phyloP scores from a whole-genome alignment of 495 filamentous ascomycete genomes.

The Opeltia flavorubescens region DNA sequence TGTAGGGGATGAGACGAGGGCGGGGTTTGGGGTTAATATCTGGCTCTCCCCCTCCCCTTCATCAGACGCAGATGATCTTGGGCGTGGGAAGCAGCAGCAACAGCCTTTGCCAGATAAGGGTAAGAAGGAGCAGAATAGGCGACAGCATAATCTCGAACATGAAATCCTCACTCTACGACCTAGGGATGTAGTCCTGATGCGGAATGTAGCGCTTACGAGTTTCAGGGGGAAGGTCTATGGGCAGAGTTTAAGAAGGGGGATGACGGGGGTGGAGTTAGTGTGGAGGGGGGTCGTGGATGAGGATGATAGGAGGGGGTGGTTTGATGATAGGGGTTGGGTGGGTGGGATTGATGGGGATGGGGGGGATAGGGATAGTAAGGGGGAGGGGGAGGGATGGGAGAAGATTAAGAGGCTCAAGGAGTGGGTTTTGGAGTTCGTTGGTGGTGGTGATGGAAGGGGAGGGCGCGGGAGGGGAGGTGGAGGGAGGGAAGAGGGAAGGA shows the following conservation, averaged over 20 bases:
- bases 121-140: too few species aligned
- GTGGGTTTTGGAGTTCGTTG: slow-evolving; percentile 66
- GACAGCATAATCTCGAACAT: too few species aligned
- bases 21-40: slow-evolving; percentile 70
- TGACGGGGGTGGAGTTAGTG: slow-evolving; percentile 59
- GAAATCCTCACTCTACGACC: too few species aligned
- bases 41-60: slow-evolving; percentile 41
- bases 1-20: slow-evolving; percentile 74
- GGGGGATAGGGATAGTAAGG: slow-evolving; percentile 14
- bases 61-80: slow-evolving; percentile 24
- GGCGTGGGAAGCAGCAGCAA: too few species aligned
- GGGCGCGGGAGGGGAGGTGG: neutral
- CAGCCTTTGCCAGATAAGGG: too few species aligned
- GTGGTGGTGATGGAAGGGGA: slow-evolving; percentile 20
- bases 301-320: slow-evolving; percentile 27
- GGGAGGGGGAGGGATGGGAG: slow-evolving; percentile 34
- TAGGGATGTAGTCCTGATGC: slow-evolving; percentile 61
- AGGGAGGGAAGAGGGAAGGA: neutral
- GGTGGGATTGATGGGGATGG: slow-evolving; percentile 14
- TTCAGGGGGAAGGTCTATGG: slow-evolving; percentile 68
- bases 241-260: slow-evolving; percentile 51
- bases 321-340: slow-evolving; percentile 15
- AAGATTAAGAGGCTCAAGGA: slow-evolving; percentile 56
- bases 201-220: slow-evolving; percentile 59
- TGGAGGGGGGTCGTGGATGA: slow-evolving; percentile 31